Base-by-base conservation (phyloP, 2,329 filamentous ascomycete species). In the Cephalotrichum gorgonifer region DNA sequence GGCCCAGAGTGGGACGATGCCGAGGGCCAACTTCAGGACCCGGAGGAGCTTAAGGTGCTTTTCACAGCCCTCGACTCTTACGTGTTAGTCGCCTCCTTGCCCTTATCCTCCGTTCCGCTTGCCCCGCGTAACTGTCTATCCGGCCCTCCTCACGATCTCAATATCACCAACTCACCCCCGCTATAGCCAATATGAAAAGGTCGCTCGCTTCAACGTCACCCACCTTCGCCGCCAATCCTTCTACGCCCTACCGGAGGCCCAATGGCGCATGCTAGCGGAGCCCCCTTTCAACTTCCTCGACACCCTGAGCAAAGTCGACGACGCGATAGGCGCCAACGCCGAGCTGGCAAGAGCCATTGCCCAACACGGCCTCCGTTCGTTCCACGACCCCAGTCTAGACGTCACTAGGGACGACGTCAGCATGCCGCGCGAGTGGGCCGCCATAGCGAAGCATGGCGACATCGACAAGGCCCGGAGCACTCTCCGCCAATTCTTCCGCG, bases 381-480 rank as follows among this genome's bases (percentile, higher is more conserved):
- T 94, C 57, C 74, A 75, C 20, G 66, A 81, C n/a, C 57, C 71
- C 20, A 52, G 62, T 11, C 26, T 38, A 4, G 27, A 47, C n/a
- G 58, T 62, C 28, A 57, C 64, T 8, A 62, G 65, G 20, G 64
- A 69, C 47, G 64, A 68, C 1, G 65, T 69, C 31, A 67, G 68
- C 0, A 71, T 83, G 56, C 78, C 79, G 26, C 68, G 73, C 12
- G 74, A 82, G 42, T 90, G 89, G 83, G 74, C 79, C 20, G 82
- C 79, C 4, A 73, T 79, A 28, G 85, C 89, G 14, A 90, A 83
- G 41, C 68, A 80, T 25, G 72, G 72, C 22, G 91, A 97, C 59
- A 72, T 94, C 48, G 88, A 95, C 62, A 98, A 97, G 66, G 90
- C 91, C 2, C 79, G 89, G 53, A 95, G 88, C 59, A 97, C 90